Percentiles rank a stretch among this genome's conserved stretches.
phyloP scores from a whole-genome alignment of 495 filamentous ascomycete species.

The Rusavskia elegans region DNA sequence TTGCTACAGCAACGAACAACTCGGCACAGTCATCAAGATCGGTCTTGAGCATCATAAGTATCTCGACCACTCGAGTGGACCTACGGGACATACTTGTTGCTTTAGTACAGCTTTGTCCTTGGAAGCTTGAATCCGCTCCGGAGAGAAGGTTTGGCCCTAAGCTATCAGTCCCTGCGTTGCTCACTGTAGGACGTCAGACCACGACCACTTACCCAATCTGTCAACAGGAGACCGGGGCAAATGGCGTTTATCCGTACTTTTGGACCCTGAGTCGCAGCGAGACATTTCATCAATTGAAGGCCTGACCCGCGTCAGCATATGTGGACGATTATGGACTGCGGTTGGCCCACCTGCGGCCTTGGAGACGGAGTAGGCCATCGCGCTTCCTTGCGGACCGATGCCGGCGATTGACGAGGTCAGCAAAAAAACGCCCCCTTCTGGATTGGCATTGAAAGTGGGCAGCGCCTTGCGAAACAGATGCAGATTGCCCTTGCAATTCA shows the following conservation, averaged over 20 bases:
- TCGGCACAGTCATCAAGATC: constrained; percentile 41
- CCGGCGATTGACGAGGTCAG: constrained; percentile 52
- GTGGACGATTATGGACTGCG: neutral
- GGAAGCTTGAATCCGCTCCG: constrained; percentile 23
- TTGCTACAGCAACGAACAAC: constrained; percentile 33
- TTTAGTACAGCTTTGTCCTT: constrained; percentile 26
- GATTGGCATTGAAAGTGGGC: constrained; percentile 50
- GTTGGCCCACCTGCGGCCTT: constrained; percentile 39
- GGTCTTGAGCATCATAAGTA: constrained; percentile 18
- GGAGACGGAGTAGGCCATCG: constrained; percentile 49
- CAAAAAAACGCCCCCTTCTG: constrained; percentile 52
- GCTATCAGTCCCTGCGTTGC: neutral
- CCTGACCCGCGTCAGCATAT: neutral
- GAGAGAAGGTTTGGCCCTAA: constrained; percentile 31
- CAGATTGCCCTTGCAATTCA: constrained; percentile 53
- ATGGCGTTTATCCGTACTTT: constrained; percentile 55
- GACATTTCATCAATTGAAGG: constrained; percentile 58
- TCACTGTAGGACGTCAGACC: neutral
- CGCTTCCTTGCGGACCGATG: constrained; percentile 32
- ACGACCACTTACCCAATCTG: constrained; percentile 46
- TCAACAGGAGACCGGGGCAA: constrained; percentile 49
- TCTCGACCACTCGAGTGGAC: neutral
- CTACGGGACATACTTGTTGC: constrained; percentile 20
- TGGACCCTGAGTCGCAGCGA: constrained; percentile 48
- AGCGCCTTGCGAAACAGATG: constrained; percentile 45